Conservation (phyloP, 148 eudicot species). For the Cornus suecica region DNA sequence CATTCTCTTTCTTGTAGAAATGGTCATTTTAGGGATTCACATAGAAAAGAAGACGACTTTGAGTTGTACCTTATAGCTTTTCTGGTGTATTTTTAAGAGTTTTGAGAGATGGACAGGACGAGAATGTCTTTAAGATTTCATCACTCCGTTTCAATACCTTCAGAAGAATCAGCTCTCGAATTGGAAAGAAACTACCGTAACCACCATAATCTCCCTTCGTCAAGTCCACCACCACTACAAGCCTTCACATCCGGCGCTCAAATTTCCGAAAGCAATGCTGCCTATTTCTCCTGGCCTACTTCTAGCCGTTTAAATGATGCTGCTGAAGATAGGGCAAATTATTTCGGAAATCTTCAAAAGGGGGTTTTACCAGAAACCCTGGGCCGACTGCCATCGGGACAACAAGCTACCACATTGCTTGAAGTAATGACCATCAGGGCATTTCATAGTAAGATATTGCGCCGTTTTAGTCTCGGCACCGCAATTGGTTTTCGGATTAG, state of each 20-base stretch:
- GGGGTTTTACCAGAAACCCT: constrained; percentile 60
- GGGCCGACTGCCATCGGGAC: constrained; percentile 49
- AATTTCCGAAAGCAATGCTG: constrained; percentile 53
- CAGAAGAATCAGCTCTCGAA: constrained; percentile 53
- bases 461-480: constrained; percentile 61
- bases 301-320: constrained; percentile 47
- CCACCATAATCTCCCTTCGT: constrained; percentile 17
- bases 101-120: constrained; percentile 25
- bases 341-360: constrained; percentile 65
- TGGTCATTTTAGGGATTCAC: no score
- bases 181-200: constrained; percentile 38
- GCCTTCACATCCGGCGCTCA: constrained; percentile 42
- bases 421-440: constrained; percentile 72
- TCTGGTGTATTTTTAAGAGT: not conserved
- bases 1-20: no score
- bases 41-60: no score
- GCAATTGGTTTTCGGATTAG: constrained; percentile 63
- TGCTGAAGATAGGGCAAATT: constrained; percentile 60
- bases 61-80: not conserved
- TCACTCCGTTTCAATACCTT: constrained; percentile 36
- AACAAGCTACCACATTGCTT: constrained; percentile 58
- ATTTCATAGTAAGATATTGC: constrained; percentile 57
- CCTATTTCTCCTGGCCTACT: constrained; percentile 74
- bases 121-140: constrained; percentile 33
- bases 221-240: constrained; percentile 35